A percentile compares a stretch with the other conserved stretches of the same genome.
Evolutionary conservation across 2,329 filamentous ascomycete genomes (phyloP).

Genomic region (Colletotrichum noveboracense): DNA sequence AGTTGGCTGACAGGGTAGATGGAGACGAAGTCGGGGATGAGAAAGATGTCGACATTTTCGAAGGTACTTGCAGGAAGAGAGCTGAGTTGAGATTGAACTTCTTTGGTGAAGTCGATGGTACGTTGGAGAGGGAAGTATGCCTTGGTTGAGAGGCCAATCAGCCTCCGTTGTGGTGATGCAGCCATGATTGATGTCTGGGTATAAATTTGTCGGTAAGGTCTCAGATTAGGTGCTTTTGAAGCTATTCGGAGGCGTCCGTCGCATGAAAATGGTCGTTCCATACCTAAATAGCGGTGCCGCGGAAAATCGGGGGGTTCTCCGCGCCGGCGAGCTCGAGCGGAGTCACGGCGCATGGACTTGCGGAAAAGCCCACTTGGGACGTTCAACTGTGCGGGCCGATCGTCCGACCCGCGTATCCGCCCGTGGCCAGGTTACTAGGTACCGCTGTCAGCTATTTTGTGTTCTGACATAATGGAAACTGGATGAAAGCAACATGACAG

Average conservation of each 20-base stretch:
- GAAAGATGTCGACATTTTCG: constrained; percentile 66
- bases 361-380: not conserved
- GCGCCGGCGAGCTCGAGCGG: not conserved
- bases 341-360: not conserved
- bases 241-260: not conserved
- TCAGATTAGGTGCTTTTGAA: not conserved
- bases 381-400: not conserved
- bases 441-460: not conserved
- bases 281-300: not conserved
- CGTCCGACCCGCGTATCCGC: not conserved
- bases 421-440: not conserved
- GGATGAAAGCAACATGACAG: not conserved
- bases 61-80: constrained; percentile 34
- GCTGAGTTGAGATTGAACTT: constrained; percentile 51
- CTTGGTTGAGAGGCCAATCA: constrained; percentile 78
- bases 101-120: constrained; percentile 62
- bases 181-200: not conserved
- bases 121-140: constrained; percentile 78
- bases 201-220: not conserved
- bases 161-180: constrained; percentile 48
- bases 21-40: constrained; percentile 80
- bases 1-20: constrained; percentile 58
- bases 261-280: not conserved
- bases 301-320: not conserved
- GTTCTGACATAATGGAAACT: not conserved